These are phyloP conservation scores for Pharnaceum exiguum DNA, from an alignment of 148 eudicot genomes.

Conservation along the genomic window DNA sequence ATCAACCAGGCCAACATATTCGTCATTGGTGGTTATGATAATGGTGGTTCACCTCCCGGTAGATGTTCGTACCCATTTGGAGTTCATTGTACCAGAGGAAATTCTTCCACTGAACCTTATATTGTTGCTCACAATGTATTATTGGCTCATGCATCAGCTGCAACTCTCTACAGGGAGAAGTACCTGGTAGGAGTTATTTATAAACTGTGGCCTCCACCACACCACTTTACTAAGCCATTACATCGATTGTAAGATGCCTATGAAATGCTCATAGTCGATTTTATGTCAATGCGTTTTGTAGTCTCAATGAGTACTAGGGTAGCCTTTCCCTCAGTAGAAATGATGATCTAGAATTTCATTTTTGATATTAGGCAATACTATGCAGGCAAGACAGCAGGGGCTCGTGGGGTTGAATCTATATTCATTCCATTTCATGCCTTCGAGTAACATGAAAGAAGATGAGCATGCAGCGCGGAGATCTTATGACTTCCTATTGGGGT, in stretches of 20 bases:
- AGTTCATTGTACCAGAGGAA: constrained; percentile 33
- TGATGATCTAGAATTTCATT: too few species aligned
- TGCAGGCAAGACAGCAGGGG: constrained; percentile 20
- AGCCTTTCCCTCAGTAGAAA: too few species aligned
- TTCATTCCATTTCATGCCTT: constrained; percentile 10
- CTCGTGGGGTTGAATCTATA: constrained; percentile 17
- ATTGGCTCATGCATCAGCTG: constrained; percentile 55
- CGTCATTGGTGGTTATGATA: constrained; percentile 33
- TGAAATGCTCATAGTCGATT: too few species aligned
- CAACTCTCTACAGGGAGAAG: constrained; percentile 33
- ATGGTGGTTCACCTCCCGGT: background rate
- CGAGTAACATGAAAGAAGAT: constrained; percentile 13
- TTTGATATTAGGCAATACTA: too few species aligned
- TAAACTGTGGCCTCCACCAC: background rate
- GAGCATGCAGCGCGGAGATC: constrained; percentile 14
- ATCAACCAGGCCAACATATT: constrained; percentile 49
- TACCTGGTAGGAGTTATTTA: constrained; percentile 41
- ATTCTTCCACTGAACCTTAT: constrained; percentile 54
- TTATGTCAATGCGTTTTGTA: too few species aligned
- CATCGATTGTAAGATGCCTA: too few species aligned
- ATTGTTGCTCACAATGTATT: constrained; percentile 45
- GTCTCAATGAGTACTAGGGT: too few species aligned
- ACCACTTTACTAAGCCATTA: background rate
- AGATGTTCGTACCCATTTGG: background rate
- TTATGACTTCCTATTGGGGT: constrained; percentile 20